These are phyloP conservation scores for Zygoascus hellenicus DNA, from an alignment of 1,139 yeast genomes.

Conservation along the genomic window DNA sequence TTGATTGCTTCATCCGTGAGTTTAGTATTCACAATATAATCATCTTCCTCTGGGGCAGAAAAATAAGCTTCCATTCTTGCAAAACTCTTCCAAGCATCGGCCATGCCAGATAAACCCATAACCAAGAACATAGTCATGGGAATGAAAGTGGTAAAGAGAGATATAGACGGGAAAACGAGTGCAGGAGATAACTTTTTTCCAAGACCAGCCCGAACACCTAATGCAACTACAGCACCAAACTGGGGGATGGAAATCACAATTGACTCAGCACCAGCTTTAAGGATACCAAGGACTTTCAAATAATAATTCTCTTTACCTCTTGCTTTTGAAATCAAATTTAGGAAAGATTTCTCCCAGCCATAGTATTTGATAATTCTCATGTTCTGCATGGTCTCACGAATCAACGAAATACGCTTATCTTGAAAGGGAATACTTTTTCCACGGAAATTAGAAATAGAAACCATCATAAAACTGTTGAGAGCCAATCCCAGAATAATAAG, in stretches of 20 bases:
- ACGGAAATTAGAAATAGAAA: constrained; percentile 41
- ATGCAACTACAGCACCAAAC: constrained; percentile 62
- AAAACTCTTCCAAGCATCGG: constrained; percentile 59
- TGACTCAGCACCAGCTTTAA: constrained; percentile 47
- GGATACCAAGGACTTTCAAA: constrained; percentile 28
- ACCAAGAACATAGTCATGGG: constrained; percentile 62
- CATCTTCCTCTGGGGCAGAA: constrained; percentile 34
- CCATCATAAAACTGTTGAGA: constrained; percentile 28
- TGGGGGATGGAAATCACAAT: constrained; percentile 55
- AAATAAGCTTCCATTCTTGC: constrained; percentile 51
- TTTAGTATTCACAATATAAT: constrained; percentile 28
- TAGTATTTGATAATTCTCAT: constrained; percentile 61
- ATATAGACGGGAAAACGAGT: constrained; percentile 63
- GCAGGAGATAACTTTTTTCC: constrained; percentile 49
- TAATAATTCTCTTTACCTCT: constrained; percentile 40
- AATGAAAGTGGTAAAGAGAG: constrained; percentile 60
- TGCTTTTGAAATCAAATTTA: constrained; percentile 39
- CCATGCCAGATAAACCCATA: constrained; percentile 48
- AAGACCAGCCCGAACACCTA: constrained; percentile 57
- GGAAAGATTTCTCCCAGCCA: constrained; percentile 61
- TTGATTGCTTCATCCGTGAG: constrained; percentile 40
- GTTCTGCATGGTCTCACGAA: constrained; percentile 55
- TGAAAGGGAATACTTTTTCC: constrained; percentile 44
- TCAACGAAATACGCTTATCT: constrained; percentile 50
- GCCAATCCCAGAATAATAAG: constrained; percentile 33